Percentiles rank a stretch among this genome's conserved stretches.
phyloP scores from a whole-genome alignment of 306 rosid genomes.

The Pueraria montana region DNA sequence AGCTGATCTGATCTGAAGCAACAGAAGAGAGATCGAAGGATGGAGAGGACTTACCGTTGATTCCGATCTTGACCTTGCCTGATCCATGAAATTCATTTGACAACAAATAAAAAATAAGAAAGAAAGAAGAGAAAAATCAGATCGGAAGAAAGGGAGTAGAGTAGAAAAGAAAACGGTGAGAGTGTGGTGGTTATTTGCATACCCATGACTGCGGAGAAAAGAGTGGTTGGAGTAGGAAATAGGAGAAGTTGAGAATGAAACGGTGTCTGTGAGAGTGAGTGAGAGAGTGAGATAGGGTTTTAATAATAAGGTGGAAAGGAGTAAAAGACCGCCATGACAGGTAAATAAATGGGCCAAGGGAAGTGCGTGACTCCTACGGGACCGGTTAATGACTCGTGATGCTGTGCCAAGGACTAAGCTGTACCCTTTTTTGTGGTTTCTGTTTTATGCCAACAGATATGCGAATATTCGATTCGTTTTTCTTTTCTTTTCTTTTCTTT shows the following conservation, averaged over 20 bases:
- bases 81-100: constrained; percentile 21
- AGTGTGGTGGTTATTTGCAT: neutral
- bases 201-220: constrained; percentile 45
- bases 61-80: constrained; percentile 89
- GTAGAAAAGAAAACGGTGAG: neutral
- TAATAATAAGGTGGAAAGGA: neutral
- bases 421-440: neutral
- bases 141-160: neutral
- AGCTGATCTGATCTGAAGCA: constrained; percentile 25
- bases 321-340: neutral
- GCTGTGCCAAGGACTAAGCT: neutral
- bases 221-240: neutral
- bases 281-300: constrained; percentile 8
- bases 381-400: neutral
- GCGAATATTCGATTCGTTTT: neutral
- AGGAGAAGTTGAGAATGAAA: neutral
- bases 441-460: neutral
- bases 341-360: neutral
- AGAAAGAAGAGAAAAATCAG: neutral
- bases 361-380: neutral
- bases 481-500: no score
- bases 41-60: constrained; percentile 62
- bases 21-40: neutral
- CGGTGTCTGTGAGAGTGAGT: neutral
- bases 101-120: neutral